phyloP scores from a whole-genome alignment of 257 asterid genomes.

The Buddleja alternifolia region DNA sequence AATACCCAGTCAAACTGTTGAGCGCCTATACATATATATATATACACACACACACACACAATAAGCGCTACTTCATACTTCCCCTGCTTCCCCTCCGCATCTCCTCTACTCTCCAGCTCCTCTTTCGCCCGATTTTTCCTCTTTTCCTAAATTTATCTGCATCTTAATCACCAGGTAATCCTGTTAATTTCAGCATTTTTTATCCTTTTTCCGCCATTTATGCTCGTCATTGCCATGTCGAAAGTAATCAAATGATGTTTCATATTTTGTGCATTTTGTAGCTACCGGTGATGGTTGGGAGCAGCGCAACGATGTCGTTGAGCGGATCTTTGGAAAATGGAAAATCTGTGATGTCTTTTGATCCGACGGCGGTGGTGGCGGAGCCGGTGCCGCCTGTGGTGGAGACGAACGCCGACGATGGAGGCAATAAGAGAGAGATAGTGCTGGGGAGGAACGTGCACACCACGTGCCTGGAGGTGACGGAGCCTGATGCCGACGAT shows the following conservation, averaged over 20 bases:
- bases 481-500: slow-evolving; percentile 95
- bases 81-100: slow-evolving; percentile 16
- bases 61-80: neutral
- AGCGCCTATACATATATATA: neutral
- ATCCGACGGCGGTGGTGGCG: slow-evolving; percentile 51
- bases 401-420: slow-evolving; percentile 32
- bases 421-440: slow-evolving; percentile 54
- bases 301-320: slow-evolving; percentile 40
- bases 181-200: slow-evolving; percentile 4
- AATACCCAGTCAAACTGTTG: neutral
- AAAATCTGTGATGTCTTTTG: slow-evolving; percentile 45
- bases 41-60: neutral
- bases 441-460: slow-evolving; percentile 86
- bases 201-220: neutral
- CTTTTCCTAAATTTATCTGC: slow-evolving; percentile 4
- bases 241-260: neutral
- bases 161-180: slow-evolving; percentile 28
- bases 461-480: slow-evolving; percentile 76
- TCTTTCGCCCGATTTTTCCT: slow-evolving; percentile 31
- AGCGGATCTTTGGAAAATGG: slow-evolving; percentile 43
- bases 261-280: slow-evolving; percentile 21
- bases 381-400: slow-evolving; percentile 62
- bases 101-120: slow-evolving; percentile 33
- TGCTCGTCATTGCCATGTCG: neutral
- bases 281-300: slow-evolving; percentile 52